Conservation (phyloP, 805 yeast species). For the Ogataea nitratoaversa region DNA sequence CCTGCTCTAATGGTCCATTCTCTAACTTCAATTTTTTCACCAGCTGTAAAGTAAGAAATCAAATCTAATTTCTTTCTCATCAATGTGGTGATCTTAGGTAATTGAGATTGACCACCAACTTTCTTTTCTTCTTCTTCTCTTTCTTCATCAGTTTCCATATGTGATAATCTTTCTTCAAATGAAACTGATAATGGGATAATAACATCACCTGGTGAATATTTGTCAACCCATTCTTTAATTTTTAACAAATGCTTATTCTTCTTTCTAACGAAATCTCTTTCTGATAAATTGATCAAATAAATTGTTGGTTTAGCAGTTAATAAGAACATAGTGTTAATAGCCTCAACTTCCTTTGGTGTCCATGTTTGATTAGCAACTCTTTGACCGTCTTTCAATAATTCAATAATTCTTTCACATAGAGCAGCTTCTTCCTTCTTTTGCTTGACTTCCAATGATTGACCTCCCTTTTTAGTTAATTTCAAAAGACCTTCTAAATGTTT, state of each 20-base stretch:
- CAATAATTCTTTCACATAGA: constrained; percentile 53
- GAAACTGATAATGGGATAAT: constrained; percentile 92
- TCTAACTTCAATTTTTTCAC: constrained; percentile 68
- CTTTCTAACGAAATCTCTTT: constrained; percentile 56
- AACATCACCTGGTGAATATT: constrained; percentile 67
- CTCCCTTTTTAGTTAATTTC: constrained; percentile 59
- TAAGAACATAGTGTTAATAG: constrained; percentile 67
- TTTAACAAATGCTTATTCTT: constrained; percentile 46
- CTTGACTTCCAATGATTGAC: constrained; percentile 60
- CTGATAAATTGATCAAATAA: constrained; percentile 68
- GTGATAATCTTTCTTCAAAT: constrained; percentile 87
- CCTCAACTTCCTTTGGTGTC: constrained; percentile 59
- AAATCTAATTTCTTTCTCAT: constrained; percentile 68
- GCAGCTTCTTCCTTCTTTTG: constrained; percentile 59
- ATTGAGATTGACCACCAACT: constrained; percentile 41
- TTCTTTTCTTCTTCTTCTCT: constrained; percentile 33
- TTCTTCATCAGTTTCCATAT: constrained; percentile 65
- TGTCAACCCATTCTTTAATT: constrained; percentile 63
- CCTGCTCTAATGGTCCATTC: constrained; percentile 85
- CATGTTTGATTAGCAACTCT: constrained; percentile 59
- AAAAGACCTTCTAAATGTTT: constrained; percentile 54
- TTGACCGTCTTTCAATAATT: constrained; percentile 60
- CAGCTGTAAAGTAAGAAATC: constrained; percentile 85
- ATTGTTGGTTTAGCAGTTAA: constrained; percentile 89
- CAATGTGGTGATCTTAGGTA: constrained; percentile 57